These are phyloP conservation scores for Botrytis galanthina DNA, from an alignment of 2,329 filamentous ascomycete species.

Conservation along the genomic window DNA sequence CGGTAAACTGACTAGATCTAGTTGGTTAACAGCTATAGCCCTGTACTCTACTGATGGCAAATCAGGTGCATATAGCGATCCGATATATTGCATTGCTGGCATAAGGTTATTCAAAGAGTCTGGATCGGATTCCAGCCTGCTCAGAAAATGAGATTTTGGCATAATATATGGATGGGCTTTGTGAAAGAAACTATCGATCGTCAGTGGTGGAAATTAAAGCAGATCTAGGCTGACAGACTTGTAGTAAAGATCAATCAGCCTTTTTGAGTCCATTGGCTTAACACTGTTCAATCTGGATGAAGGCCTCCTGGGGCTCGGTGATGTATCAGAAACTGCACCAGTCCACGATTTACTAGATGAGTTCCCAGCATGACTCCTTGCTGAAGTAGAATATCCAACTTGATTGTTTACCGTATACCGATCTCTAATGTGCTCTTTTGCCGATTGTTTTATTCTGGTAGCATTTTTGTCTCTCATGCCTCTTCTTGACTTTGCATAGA, in stretches of 20 bases:
- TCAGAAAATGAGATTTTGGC: slow-evolving; percentile 39
- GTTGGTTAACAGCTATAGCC: slow-evolving; percentile 31
- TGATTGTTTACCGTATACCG: slow-evolving; percentile 17
- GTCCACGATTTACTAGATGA: slow-evolving; percentile 24
- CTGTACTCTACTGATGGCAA: slow-evolving; percentile 38
- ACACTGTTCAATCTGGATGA: slow-evolving; percentile 21
- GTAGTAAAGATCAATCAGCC: slow-evolving; percentile 32
- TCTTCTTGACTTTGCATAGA: slow-evolving; percentile 49
- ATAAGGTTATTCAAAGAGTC: slow-evolving; percentile 36
- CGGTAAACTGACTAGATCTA: slow-evolving; percentile 35
- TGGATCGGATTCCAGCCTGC: slow-evolving; percentile 38
- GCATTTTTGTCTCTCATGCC: slow-evolving; percentile 40
- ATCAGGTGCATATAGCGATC: slow-evolving; percentile 40
- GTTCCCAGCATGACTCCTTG: neutral
- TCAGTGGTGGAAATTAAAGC: slow-evolving; percentile 28
- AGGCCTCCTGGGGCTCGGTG: slow-evolving; percentile 27
- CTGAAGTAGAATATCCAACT: neutral
- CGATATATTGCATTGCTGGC: slow-evolving; percentile 41
- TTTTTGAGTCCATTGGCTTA: slow-evolving; percentile 27
- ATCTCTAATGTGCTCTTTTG: slow-evolving; percentile 20
- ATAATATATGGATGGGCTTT: slow-evolving; percentile 41
- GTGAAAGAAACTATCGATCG: slow-evolving; percentile 37
- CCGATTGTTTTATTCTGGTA: slow-evolving; percentile 25
- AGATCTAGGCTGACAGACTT: slow-evolving; percentile 26
- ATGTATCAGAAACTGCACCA: slow-evolving; percentile 23